These are phyloP conservation scores for Melaleuca quinquenervia DNA, from an alignment of 345 rosid genomes.

Conservation along the genomic window DNA sequence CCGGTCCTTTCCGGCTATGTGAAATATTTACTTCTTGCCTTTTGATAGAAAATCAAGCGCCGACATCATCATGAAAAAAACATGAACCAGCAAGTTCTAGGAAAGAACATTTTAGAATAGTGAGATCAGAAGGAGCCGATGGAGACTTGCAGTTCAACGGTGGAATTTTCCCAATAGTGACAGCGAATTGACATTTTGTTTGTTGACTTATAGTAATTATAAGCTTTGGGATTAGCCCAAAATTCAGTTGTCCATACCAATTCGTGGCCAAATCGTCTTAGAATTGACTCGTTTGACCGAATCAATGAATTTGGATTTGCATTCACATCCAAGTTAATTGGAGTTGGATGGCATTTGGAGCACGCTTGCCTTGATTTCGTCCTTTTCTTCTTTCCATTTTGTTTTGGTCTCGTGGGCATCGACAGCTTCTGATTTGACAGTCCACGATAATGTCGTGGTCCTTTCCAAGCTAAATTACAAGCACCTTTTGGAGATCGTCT, in stretches of 20 bases:
- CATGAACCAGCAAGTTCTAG: not conserved
- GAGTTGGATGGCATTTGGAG: not conserved
- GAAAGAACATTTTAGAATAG: not conserved
- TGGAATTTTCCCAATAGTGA: not conserved
- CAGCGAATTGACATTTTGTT: not conserved
- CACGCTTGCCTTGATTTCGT: not conserved
- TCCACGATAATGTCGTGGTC: not conserved
- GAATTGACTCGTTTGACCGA: not conserved
- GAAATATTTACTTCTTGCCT: not conserved
- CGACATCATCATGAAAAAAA: too few relatives aligned
- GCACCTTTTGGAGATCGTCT: not conserved
- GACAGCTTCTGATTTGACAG: not conserved
- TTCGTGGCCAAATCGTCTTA: not conserved
- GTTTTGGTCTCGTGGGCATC: not conserved
- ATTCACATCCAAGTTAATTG: not conserved
- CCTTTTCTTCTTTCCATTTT: not conserved
- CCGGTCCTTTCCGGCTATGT: not conserved
- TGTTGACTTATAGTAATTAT: not conserved
- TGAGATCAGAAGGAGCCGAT: not conserved
- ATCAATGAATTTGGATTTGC: not conserved
- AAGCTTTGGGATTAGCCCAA: not conserved
- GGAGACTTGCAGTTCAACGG: not conserved
- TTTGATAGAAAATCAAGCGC: not conserved
- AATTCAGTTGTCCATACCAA: not conserved
- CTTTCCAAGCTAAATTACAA: not conserved